Evolutionary conservation across 306 rosid genomes (phyloP).

Genomic region (Lathyrus oleraceus): DNA sequence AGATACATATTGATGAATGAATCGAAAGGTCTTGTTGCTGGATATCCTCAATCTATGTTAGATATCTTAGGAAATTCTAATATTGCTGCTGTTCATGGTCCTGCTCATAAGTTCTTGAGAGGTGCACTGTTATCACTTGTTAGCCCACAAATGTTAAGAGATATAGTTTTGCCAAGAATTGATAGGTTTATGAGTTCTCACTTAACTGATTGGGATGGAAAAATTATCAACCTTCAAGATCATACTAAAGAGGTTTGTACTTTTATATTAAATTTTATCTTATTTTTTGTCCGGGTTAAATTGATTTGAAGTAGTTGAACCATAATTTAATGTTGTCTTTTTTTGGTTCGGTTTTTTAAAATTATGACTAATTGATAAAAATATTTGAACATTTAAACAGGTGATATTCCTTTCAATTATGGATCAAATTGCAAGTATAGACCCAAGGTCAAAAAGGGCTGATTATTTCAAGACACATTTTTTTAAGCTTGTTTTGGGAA

Average conservation of each 20-base stretch:
- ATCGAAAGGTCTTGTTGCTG: conserved; percentile 92
- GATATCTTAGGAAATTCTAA: conserved; percentile 87
- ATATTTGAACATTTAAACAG: conserved; percentile 40
- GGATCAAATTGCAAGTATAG: conserved; percentile 77
- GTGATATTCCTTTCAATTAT: conserved; percentile 83
- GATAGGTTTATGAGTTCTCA: conserved; percentile 79
- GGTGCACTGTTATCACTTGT: conserved; percentile 80
- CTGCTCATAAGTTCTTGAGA: conserved; percentile 90
- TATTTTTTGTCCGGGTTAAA: too few relatives aligned
- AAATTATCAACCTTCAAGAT: conserved; percentile 80
- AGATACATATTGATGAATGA: conserved; percentile 89
- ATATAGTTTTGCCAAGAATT: conserved; percentile 71
- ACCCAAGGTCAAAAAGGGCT: conserved; percentile 49
- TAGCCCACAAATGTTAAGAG: conserved; percentile 65
- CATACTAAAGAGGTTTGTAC: conserved; percentile 76
- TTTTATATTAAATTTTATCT: background rate
- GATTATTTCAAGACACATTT: conserved; percentile 69
- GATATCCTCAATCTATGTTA: conserved; percentile 93
- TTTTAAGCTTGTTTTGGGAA: conserved; percentile 85
- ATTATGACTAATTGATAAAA: background rate
- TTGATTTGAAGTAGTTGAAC: background rate
- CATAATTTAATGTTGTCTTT: background rate
- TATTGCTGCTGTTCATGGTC: conserved; percentile 97
- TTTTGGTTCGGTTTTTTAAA: background rate
- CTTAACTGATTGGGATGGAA: conserved; percentile 58